phyloP scores from a whole-genome alignment of 257 asterid species.

The Nicotiana undulata region DNA sequence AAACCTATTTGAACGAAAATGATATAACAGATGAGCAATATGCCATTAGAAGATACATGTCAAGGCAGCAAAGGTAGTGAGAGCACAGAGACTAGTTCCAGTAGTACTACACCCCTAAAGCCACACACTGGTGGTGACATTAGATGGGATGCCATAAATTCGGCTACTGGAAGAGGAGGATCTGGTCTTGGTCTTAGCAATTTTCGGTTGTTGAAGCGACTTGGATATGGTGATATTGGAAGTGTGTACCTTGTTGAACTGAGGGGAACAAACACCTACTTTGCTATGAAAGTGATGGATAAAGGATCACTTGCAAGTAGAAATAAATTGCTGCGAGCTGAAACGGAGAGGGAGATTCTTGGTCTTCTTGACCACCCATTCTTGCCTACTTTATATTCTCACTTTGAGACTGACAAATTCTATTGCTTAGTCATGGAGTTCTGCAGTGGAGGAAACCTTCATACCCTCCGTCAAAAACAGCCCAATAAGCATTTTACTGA shows the following conservation, averaged over 20 bases:
- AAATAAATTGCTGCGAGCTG: conserved; percentile 73
- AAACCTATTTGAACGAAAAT: no score
- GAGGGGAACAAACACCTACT: conserved; percentile 56
- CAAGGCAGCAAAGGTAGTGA: background rate
- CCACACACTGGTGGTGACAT: conserved; percentile 96
- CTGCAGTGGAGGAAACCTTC: conserved; percentile 94
- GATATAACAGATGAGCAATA: conserved; percentile 38
- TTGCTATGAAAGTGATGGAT: conserved; percentile 97
- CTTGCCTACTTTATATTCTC: conserved; percentile 72
- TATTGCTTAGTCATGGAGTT: conserved; percentile 93
- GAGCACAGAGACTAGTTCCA: background rate
- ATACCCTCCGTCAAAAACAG: conserved; percentile 84
- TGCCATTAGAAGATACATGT: conserved; percentile 19
- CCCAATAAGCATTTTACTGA: conserved; percentile 73
- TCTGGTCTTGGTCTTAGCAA: conserved; percentile 58
- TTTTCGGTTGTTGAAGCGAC: conserved; percentile 71
- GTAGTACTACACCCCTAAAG: conserved; percentile 34
- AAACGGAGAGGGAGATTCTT: conserved; percentile 85
- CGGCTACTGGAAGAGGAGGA: conserved; percentile 49
- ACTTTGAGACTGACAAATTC: conserved; percentile 78
- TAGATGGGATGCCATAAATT: conserved; percentile 78
- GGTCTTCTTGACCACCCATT: conserved; percentile 90
- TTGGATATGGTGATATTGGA: conserved; percentile 92
- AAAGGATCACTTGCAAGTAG: conserved; percentile 77
- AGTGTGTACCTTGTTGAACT: conserved; percentile 88